These are phyloP conservation scores for Plasmodium sp. DNA, from an alignment of 169 alveolate species.

Conservation along the genomic window DNA sequence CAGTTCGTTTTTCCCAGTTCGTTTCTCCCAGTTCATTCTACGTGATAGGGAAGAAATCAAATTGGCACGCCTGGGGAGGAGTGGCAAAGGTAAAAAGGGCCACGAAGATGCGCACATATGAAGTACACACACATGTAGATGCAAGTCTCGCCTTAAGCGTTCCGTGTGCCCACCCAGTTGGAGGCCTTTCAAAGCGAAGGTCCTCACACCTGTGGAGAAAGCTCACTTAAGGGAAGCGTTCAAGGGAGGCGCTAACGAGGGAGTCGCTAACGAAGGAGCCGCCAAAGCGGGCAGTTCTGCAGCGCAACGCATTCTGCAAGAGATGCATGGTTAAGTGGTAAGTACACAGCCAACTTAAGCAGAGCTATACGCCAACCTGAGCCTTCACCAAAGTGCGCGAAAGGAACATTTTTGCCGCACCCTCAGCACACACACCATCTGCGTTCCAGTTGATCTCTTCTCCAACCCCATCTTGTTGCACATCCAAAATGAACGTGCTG, in stretches of 20 bases:
- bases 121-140: background rate
- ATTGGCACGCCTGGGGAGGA: background rate
- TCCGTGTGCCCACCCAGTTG: background rate
- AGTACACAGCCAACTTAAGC: background rate
- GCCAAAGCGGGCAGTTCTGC: background rate
- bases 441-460: background rate
- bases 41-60: background rate
- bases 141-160: background rate
- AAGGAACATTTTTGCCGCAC: background rate
- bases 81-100: background rate
- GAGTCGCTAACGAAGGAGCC: background rate
- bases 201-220: background rate
- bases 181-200: background rate
- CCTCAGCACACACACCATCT: background rate
- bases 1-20: background rate
- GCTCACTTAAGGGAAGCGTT: background rate
- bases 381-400: background rate
- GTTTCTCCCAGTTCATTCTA: background rate
- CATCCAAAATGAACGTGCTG: constrained; percentile 41
- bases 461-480: background rate
- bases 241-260: background rate
- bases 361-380: background rate
- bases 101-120: background rate
- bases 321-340: background rate
- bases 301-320: background rate